phyloP scores from a whole-genome alignment of 2,329 filamentous ascomycete genomes.

The Hypoxylon sp. region DNA sequence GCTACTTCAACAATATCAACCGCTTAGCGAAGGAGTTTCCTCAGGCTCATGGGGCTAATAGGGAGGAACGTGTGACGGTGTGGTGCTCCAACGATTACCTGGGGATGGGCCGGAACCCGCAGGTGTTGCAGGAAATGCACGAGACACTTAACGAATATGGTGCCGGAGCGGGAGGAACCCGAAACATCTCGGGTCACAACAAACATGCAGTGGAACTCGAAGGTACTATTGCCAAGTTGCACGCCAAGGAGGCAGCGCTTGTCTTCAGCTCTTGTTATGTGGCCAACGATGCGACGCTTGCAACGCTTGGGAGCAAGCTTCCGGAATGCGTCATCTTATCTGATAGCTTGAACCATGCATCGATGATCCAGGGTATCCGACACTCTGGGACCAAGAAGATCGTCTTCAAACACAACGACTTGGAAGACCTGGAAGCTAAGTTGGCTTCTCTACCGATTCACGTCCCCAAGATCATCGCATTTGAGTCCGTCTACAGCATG shows the following conservation, averaged over 20 bases:
- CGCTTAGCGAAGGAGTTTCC: constrained; percentile 96
- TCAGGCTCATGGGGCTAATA: constrained; percentile 87
- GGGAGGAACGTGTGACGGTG: constrained; percentile 90
- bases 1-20: constrained; percentile 99
- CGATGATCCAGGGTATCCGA: constrained; percentile 99
- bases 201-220: constrained; percentile 91
- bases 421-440: constrained; percentile 93
- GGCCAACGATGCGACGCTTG: constrained; percentile 95
- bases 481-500: constrained; percentile 99
- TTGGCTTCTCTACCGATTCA: constrained; percentile 86
- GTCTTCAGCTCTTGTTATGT: constrained; percentile 99
- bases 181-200: constrained; percentile 99
- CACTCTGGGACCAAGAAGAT: constrained; percentile 97
- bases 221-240: constrained; percentile 83
- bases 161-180: constrained; percentile 92
- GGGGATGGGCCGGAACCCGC: constrained; percentile 92
- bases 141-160: constrained; percentile 94
- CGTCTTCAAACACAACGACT: constrained; percentile 98
- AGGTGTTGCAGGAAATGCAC: constrained; percentile 93
- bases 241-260: constrained; percentile 90
- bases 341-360: constrained; percentile 96
- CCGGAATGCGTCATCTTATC: constrained; percentile 98
- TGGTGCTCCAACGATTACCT: constrained; percentile 99
- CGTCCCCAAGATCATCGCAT: constrained; percentile 96
- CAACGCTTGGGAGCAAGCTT: constrained; percentile 95